Evolutionary conservation across 106 monocot genomes (phyloP).

Genomic region (Allium fistulosum): DNA sequence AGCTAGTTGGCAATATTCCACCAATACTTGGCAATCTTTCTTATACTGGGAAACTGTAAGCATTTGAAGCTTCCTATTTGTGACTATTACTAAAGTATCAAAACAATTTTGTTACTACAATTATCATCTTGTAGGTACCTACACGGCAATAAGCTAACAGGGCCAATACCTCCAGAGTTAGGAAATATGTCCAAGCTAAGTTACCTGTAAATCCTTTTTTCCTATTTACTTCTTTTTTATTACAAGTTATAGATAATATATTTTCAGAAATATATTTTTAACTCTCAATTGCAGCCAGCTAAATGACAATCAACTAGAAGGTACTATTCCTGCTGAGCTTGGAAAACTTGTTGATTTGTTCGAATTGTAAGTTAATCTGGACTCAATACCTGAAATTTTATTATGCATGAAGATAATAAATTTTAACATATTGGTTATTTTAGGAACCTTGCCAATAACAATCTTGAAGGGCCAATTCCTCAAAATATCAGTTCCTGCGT

Average conservation of each 20-base stretch:
- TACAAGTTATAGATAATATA: background rate
- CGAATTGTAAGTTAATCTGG: conserved; percentile 46
- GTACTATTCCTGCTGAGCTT: conserved; percentile 76
- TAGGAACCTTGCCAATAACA: conserved; percentile 92
- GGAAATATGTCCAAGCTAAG: conserved; percentile 98
- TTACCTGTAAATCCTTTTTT: conserved; percentile 55
- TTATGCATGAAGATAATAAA: background rate
- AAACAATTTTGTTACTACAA: background rate
- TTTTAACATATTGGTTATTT: background rate
- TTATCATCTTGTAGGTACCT: conserved; percentile 46
- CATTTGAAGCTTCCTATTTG: background rate
- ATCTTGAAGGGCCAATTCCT: conserved; percentile 84
- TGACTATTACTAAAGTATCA: background rate
- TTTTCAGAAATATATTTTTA: background rate
- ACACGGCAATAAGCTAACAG: conserved; percentile 91
- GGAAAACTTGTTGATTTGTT: conserved; percentile 87
- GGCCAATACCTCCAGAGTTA: conserved; percentile 82
- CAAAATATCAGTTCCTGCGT: conserved; percentile 73
- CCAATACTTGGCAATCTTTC: conserved; percentile 90
- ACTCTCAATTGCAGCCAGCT: conserved; percentile 38
- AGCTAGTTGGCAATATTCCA: conserved; percentile 76
- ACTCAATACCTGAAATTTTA: background rate
- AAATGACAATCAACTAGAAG: conserved; percentile 74
- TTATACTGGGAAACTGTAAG: conserved; percentile 93
- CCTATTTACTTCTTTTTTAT: background rate